Evolutionary conservation across 495 filamentous ascomycete genomes (phyloP), one percentile per base, ranked within the genome.

Genomic region (Talaromyces nanjingensis): DNA sequence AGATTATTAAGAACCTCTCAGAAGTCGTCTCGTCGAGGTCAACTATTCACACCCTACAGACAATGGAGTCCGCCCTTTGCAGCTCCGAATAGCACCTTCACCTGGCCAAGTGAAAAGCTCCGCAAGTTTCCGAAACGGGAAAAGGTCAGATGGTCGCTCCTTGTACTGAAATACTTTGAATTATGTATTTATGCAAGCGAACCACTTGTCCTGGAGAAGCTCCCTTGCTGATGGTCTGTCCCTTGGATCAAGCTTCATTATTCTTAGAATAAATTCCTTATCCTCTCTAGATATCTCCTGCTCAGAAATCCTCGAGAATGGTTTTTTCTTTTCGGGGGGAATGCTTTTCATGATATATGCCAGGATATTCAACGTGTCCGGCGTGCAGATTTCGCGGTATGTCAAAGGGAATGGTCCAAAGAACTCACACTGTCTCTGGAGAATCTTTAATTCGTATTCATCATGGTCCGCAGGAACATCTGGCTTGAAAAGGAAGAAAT

Each of bases 371-470:
- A 63, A 63, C 6, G 65, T 52, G 31, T 67, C 54, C 54, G 14
- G 45, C 11, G 33, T 8, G 20, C 52, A 58, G 49, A 77, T 66
- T 12, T 76, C 75, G 29, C 57, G 31, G 59, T 75, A 79, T 42
- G 65, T 65, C 6, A 58, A 42, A 25, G 77, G 74, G 57, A 72
- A 79, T 53, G 75, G 77, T 4, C 77, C 75, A 64, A 79, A 76
- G 59, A 67, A 75, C 42, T 68, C 57, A 68, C 69, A 49, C 45
- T 18, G 45, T 49, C 45, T 49, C 45, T 49, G 45, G 14, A 81
- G 66, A 39, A 78, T 74, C 18, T 73, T 71, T 0, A 76, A 22
- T 33, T 73, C 70, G 65, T 79, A 79, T 7, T 69, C 69, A 31
- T 76, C 70, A 66, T 74, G 55, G 54, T 70, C 75, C 20, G 66